These are phyloP conservation scores for Rosa rugosa DNA, from an alignment of 306 rosid genomes.

Conservation along the genomic window DNA sequence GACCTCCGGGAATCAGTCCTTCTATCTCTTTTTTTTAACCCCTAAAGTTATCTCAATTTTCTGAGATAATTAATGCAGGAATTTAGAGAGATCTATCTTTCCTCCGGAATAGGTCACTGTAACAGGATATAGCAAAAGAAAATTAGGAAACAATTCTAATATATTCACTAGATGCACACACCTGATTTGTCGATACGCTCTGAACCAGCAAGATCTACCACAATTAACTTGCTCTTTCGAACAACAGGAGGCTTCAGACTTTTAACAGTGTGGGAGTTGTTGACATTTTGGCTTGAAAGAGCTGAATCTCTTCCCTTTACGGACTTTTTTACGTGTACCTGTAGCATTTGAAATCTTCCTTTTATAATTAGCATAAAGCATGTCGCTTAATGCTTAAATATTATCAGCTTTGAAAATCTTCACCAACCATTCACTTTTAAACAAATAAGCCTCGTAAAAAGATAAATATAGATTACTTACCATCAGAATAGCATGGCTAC, in stretches of 20 bases:
- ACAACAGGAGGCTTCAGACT: slow-evolving; percentile 71
- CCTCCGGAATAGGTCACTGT: slow-evolving; percentile 1
- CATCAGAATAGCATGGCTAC: slow-evolving; percentile 99
- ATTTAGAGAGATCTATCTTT: background rate
- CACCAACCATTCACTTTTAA: slow-evolving; percentile 28
- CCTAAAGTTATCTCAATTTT: background rate
- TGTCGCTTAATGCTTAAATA: slow-evolving; percentile 27
- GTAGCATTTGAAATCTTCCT: slow-evolving; percentile 25
- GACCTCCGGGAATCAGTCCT: background rate
- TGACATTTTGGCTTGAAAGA: slow-evolving; percentile 68
- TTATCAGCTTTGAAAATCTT: slow-evolving; percentile 17
- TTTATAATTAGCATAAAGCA: slow-evolving; percentile 21
- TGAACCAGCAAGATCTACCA: slow-evolving; percentile 99
- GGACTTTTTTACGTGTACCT: slow-evolving; percentile 84
- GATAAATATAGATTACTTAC: slow-evolving; percentile 38
- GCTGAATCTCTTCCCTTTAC: slow-evolving; percentile 72
- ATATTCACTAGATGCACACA: slow-evolving; percentile 30
- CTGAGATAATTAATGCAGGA: background rate
- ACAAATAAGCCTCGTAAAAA: slow-evolving; percentile 24
- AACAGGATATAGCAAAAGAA: slow-evolving; percentile 19
- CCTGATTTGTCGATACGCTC: slow-evolving; percentile 99
- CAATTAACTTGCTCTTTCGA: slow-evolving; percentile 86
- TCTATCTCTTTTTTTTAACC: background rate
- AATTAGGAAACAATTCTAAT: background rate
- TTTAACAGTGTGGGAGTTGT: slow-evolving; percentile 56